These are phyloP conservation scores for Komagataella pastoris DNA, from an alignment of 805 yeast species.

Conservation along the genomic window DNA sequence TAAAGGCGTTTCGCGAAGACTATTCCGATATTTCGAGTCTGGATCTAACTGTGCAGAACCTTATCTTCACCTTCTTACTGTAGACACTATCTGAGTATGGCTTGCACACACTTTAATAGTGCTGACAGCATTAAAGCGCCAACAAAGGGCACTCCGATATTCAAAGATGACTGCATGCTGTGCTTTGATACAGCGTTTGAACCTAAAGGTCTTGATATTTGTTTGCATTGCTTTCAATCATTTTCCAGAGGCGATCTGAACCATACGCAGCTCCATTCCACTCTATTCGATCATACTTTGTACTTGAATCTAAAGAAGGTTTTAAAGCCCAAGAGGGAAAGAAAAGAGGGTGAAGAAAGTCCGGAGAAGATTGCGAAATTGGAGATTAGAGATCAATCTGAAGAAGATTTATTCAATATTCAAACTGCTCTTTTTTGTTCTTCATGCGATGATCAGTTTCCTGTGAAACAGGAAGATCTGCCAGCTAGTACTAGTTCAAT, in stretches of 20 bases:
- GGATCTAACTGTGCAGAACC: too few species aligned
- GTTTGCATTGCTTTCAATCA: constrained; percentile 61
- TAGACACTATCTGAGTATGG: background rate
- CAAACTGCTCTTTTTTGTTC: constrained; percentile 26
- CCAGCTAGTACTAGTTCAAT: constrained; percentile 17
- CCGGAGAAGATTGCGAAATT: constrained; percentile 44
- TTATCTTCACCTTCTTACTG: background rate
- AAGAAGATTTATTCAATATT: constrained; percentile 47
- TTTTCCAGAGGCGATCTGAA: constrained; percentile 34
- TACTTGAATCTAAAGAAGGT: constrained; percentile 48
- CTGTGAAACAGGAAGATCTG: constrained; percentile 15
- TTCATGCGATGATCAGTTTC: constrained; percentile 12
- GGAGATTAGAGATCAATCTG: constrained; percentile 50
- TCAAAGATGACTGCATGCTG: constrained; percentile 85
- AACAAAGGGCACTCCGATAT: constrained; percentile 23
- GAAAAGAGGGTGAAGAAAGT: constrained; percentile 14
- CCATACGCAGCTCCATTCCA: constrained; percentile 46
- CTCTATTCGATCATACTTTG: constrained; percentile 35
- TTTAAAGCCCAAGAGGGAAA: constrained; percentile 25
- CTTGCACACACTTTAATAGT: background rate
- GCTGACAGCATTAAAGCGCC: background rate
- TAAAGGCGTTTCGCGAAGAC: too few species aligned
- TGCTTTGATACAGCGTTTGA: constrained; percentile 61
- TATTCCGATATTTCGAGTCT: too few species aligned
- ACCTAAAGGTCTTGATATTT: constrained; percentile 53